Percentiles rank a stretch among this genome's conserved stretches.
Evolutionary conservation across 108 stramenopile species (phyloP).

Genomic region (Heterococcus sp.): DNA sequence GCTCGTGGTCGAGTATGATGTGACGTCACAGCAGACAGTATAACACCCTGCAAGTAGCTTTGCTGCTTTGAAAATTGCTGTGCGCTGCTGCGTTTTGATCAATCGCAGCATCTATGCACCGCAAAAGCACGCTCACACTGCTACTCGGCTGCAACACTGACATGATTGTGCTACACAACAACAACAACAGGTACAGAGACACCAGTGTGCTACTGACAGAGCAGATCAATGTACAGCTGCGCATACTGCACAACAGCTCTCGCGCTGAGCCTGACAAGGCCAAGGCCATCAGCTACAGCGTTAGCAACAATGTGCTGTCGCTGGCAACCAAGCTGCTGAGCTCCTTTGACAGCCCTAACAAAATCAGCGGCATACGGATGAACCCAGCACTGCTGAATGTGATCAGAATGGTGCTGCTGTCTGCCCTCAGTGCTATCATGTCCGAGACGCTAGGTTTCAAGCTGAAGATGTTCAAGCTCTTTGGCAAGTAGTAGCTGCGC

Average conservation of each 20-base stretch:
- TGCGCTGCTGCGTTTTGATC: no score
- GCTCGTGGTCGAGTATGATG: no score
- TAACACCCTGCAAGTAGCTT: no score
- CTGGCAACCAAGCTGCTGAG: slow-evolving; percentile 48
- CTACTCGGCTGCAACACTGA: no score
- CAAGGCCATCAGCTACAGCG: neutral
- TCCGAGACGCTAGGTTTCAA: slow-evolving; percentile 44
- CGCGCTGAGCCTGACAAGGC: neutral
- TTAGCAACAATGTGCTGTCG: slow-evolving; percentile 44
- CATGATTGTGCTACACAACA: no score
- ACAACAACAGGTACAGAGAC: slow-evolving; percentile 35
- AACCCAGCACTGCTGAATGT: slow-evolving; percentile 32
- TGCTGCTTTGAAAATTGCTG: no score
- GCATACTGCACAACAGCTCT: slow-evolving; percentile 32
- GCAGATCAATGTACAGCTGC: slow-evolving; percentile 48
- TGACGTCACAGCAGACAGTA: no score
- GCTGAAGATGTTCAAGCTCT: slow-evolving; percentile 25
- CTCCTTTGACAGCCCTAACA: slow-evolving; percentile 42
- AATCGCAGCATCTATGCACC: no score
- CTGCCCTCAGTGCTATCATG: slow-evolving; percentile 40
- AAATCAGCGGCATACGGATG: slow-evolving; percentile 42
- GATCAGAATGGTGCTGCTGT: slow-evolving; percentile 35
- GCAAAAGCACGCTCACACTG: no score
- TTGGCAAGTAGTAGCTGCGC: neutral
- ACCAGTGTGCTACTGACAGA: slow-evolving; percentile 43